A percentile compares a stretch with the other conserved stretches of the same genome.
These are phyloP conservation scores for Sextonia rubra DNA, from an alignment of 164 flowering plant genomes.

Conservation along the genomic window DNA sequence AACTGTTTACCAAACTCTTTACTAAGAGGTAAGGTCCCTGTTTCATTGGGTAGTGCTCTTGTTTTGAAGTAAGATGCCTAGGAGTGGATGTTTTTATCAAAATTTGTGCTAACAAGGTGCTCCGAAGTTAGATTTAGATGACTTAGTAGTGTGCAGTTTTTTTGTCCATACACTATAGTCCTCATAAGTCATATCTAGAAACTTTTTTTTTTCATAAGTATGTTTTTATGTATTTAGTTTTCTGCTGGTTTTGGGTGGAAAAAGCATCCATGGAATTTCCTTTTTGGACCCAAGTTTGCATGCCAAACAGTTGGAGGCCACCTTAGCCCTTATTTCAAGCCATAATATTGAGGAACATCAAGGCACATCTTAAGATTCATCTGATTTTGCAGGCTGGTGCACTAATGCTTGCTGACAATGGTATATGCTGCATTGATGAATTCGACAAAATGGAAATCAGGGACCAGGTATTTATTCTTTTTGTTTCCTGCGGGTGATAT, in stretches of 20 bases:
- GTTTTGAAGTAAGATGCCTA: background rate
- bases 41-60: no score
- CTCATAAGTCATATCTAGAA: no score
- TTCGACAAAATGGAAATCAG: slow-evolving; percentile 97
- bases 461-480: slow-evolving; percentile 64
- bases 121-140: background rate
- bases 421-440: slow-evolving; percentile 91
- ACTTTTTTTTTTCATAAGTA: background rate
- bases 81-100: background rate
- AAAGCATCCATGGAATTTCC: background rate
- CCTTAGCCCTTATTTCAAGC: background rate
- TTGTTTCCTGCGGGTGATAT: background rate
- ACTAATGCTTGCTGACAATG: slow-evolving; percentile 97
- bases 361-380: background rate
- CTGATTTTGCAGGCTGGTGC: slow-evolving; percentile 82
- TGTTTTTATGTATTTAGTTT: background rate
- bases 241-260: background rate
- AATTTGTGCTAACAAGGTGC: background rate
- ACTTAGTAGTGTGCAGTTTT: background rate
- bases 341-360: background rate
- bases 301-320: background rate
- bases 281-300: background rate
- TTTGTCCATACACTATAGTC: background rate
- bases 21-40: background rate
- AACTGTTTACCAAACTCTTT: background rate